phyloP scores from a whole-genome alignment of 2,329 filamentous ascomycete genomes.

The Pestalotiopsis sp. region DNA sequence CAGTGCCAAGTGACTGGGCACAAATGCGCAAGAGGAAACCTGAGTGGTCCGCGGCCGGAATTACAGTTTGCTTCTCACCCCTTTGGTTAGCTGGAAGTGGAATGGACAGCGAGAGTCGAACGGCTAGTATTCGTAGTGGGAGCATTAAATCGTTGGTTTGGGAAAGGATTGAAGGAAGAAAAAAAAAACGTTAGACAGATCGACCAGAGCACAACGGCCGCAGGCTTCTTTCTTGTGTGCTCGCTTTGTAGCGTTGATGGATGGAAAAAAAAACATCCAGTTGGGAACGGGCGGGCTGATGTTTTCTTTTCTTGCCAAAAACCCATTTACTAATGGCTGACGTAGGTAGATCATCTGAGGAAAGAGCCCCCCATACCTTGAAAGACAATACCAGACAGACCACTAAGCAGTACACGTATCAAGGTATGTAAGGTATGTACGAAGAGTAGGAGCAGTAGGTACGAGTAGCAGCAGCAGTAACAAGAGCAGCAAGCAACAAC shows the following conservation, averaged over 20 bases:
- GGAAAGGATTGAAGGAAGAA: neutral
- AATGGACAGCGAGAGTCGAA: neutral
- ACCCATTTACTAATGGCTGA: neutral
- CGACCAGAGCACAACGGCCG: neutral
- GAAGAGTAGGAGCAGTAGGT: too few species aligned
- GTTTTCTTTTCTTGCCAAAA: neutral
- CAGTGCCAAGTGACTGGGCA: neutral
- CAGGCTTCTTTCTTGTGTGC: neutral
- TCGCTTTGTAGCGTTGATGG: neutral
- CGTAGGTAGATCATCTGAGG: slow-evolving; percentile 4
- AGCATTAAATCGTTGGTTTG: neutral
- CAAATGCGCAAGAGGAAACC: neutral
- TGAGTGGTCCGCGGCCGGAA: neutral
- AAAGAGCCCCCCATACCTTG: neutral
- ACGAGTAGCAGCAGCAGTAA: too few species aligned
- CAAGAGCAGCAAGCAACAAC: too few species aligned
- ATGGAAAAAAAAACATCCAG: neutral
- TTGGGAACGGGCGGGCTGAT: neutral
- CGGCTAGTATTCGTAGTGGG: neutral
- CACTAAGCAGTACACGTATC: neutral
- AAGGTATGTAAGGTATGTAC: too few species aligned
- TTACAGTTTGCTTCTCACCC: neutral
- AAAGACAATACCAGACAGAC: neutral
- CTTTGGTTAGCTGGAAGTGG: neutral
- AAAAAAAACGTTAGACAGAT: neutral